Conservation (phyloP, 495 filamentous ascomycete genomes). For the Aspergillus asperescens region DNA sequence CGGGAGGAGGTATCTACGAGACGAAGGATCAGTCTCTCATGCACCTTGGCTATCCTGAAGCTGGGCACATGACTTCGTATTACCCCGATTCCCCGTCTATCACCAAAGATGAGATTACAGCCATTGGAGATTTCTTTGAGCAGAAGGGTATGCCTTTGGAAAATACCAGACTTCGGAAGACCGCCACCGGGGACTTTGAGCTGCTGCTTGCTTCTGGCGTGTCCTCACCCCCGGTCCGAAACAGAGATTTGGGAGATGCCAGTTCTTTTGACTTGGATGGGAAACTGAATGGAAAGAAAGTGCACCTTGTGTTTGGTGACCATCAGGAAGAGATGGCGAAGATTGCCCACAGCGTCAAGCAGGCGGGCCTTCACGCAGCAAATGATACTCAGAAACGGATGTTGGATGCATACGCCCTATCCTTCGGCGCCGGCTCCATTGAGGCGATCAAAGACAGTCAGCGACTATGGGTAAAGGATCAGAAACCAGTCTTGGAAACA, state of each 20-base stretch:
- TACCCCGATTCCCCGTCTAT: conserved; percentile 86
- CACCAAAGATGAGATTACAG: conserved; percentile 75
- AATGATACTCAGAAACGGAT: conserved; percentile 85
- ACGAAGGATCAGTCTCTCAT: conserved; percentile 59
- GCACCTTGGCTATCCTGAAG: conserved; percentile 79
- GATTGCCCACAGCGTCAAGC: conserved; percentile 63
- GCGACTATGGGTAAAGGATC: conserved; percentile 86
- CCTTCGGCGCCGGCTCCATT: conserved; percentile 80
- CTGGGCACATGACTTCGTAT: conserved; percentile 84
- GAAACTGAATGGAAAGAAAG: conserved; percentile 59
- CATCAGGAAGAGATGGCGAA: conserved; percentile 73
- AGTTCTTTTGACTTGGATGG: conserved; percentile 60
- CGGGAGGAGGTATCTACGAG: conserved; percentile 68
- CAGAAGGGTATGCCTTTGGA: conserved; percentile 70
- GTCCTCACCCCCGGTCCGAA: conserved; percentile 48
- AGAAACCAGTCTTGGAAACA: conserved; percentile 80
- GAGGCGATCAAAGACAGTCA: conserved; percentile 87
- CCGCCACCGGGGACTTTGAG: conserved; percentile 63
- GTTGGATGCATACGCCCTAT: conserved; percentile 75
- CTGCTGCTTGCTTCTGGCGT: conserved; percentile 77
- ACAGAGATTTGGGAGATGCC: conserved; percentile 65
- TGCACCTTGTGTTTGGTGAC: conserved; percentile 80
- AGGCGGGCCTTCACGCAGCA: conserved; percentile 68
- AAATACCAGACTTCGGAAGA: conserved; percentile 83
- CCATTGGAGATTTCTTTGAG: conserved; percentile 67